Conservation (phyloP, 2,329 filamentous ascomycete species). For the Magnaporthiopsis poae region DNA sequence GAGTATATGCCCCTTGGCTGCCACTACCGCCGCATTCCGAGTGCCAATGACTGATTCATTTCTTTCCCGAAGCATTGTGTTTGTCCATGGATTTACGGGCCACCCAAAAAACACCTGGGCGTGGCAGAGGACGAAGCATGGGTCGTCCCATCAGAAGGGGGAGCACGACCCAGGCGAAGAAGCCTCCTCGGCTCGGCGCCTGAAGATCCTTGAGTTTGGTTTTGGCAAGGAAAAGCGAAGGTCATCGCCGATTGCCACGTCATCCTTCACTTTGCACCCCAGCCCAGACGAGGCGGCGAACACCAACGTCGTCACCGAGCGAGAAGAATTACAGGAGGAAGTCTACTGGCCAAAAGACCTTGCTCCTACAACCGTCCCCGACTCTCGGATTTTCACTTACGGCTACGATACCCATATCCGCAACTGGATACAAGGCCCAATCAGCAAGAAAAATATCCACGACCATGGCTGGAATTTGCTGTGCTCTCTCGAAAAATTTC, state of each 20-base stretch:
- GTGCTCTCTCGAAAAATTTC: constrained; percentile 21
- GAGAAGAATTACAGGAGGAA: not conserved
- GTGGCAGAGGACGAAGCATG: too few species aligned
- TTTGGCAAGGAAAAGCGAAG: not conserved
- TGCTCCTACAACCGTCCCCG: not conserved
- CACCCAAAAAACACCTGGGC: not conserved
- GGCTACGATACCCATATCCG: constrained; percentile 22
- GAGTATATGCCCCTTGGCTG: too few species aligned
- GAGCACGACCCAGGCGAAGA: not conserved
- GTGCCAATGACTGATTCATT: too few species aligned
- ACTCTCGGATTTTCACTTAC: constrained; percentile 16
- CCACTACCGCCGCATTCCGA: too few species aligned
- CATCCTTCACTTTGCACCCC: not conserved
- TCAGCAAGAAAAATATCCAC: constrained; percentile 21
- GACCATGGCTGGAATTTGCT: constrained; percentile 26
- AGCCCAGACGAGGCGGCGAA: not conserved
- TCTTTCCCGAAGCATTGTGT: not conserved
- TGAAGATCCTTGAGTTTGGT: not conserved
- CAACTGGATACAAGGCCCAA: constrained; percentile 14
- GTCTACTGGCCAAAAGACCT: not conserved
- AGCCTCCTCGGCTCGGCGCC: not conserved
- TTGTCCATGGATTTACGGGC: not conserved
- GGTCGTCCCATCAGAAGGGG: too few species aligned
- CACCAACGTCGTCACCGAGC: not conserved
- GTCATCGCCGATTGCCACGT: not conserved